A percentile compares a stretch with the other conserved stretches of the same genome.
These are phyloP conservation scores for Physaria fendleri DNA, from an alignment of 345 rosid genomes.

Conservation along the genomic window DNA sequence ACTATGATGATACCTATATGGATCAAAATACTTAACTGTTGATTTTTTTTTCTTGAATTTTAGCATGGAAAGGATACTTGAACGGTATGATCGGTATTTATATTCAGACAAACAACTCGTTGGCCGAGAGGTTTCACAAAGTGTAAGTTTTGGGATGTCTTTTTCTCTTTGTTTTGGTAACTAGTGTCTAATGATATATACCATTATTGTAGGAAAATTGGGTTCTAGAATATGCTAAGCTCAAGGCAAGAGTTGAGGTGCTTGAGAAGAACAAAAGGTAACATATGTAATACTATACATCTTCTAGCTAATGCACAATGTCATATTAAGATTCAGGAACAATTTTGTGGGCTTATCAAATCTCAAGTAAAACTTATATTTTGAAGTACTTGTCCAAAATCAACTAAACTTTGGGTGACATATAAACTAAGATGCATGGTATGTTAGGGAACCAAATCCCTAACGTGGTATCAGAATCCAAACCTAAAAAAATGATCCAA, in stretches of 20 bases:
- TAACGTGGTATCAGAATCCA: no score
- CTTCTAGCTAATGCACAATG: background rate
- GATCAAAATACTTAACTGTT: background rate
- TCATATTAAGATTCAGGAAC: background rate
- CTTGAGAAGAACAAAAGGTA: slow-evolving; percentile 79
- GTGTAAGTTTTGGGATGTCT: slow-evolving; percentile 34
- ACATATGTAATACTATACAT: background rate
- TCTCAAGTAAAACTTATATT: background rate
- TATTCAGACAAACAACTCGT: slow-evolving; percentile 67
- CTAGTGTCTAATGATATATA: background rate
- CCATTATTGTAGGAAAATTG: slow-evolving; percentile 54
- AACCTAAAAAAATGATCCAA: no score
- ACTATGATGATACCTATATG: background rate
- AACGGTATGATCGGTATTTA: slow-evolving; percentile 79
- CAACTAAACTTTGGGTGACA: slow-evolving; percentile 2
- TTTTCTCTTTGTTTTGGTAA: background rate
- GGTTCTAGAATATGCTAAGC: slow-evolving; percentile 81
- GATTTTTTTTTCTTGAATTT: background rate
- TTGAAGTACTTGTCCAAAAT: background rate
- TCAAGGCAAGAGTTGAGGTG: slow-evolving; percentile 83
- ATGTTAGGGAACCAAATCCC: no score
- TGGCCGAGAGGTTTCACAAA: slow-evolving; percentile 35
- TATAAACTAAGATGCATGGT: no score
- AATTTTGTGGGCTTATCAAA: background rate
- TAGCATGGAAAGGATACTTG: slow-evolving; percentile 95